Evolutionary conservation across 805 yeast species (phyloP), one percentile per base, ranked within the genome.

Genomic region (Kregervanrija fluxuum): DNA sequence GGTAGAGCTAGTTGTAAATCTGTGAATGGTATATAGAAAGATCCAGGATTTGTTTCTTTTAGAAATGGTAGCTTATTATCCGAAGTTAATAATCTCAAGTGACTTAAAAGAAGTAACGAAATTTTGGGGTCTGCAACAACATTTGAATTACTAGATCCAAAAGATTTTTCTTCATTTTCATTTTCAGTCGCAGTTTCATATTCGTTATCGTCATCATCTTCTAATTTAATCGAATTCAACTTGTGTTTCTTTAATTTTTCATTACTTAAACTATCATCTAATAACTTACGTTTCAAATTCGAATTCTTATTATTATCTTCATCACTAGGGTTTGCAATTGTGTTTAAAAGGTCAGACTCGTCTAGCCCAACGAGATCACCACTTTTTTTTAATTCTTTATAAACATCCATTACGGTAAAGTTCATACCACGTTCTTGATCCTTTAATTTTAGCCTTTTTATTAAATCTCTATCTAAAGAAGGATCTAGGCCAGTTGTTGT

Each of bases 1-100:
- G 77, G 74, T 22, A 80, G 60, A 6, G 62, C 51, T 11, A 73
- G 69, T 32, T 67, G 61, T 15, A 85, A 54, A 33, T 71, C 68
- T 2, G 76, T 66, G 59, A 71, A 82, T 38, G 93, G 93, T 14
- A 85, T 73, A 49, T 77, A 76, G 56, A 70, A 85, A 1, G 66
- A 61, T 52, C 76, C 83, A 67, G 69, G 78, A 66, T 67, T 69
- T 53, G 73, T 51, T 61, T 79, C 82, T 48, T 68, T 61, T 40
- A 91, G 57, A 52, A 91, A 88, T 31, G 83, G 81, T 2, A 79
- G 48, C 31, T 57, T 63, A 2, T 74, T 49, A 12, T 77, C 71
- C 1, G 70, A 65, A 1, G 84, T 66, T 32, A 91, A 69, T 10
- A 90, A 67, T 55, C 78, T 80, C 52, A 91, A 65, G 61, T 93